Conservation (phyloP, 1,284 basidiomycete species). For the Austropuccinia psidii region DNA sequence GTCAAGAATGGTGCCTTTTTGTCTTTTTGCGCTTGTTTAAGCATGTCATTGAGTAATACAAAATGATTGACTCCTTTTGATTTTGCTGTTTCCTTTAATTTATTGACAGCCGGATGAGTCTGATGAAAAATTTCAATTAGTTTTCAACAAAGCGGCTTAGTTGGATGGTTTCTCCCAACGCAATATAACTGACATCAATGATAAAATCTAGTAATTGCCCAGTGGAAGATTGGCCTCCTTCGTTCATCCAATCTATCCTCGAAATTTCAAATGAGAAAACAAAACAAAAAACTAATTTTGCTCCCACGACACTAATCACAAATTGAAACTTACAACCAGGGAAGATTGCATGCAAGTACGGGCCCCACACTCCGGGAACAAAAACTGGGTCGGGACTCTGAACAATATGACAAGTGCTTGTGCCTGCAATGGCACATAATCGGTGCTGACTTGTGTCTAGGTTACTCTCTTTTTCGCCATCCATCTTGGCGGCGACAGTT, state of each 20-base stretch:
- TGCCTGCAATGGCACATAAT: conserved; percentile 87
- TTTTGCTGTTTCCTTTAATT: conserved; percentile 40
- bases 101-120: conserved; percentile 45
- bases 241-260: conserved; percentile 94
- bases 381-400: conserved; percentile 66
- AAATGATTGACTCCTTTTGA: conserved; percentile 41
- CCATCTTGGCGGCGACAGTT: conserved; percentile 72
- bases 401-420: conserved; percentile 89
- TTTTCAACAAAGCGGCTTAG: no score
- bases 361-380: conserved; percentile 92
- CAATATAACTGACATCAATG: conserved; percentile 19
- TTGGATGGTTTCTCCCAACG: background rate
- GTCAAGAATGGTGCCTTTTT: conserved; percentile 39
- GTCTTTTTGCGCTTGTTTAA: conserved; percentile 40
- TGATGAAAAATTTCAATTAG: conserved; percentile 21
- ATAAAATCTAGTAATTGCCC: conserved; percentile 57
- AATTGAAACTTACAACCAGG: conserved; percentile 57
- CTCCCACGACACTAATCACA: background rate
- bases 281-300: no score
- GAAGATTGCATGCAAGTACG: conserved; percentile 83
- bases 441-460: conserved; percentile 70
- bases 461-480: conserved; percentile 50
- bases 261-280: no score
- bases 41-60: conserved; percentile 42
- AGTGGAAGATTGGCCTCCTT: conserved; percentile 95